Base-by-base conservation (phyloP, 2,329 filamentous ascomycete species). In the Delphinella strobiligena region DNA sequence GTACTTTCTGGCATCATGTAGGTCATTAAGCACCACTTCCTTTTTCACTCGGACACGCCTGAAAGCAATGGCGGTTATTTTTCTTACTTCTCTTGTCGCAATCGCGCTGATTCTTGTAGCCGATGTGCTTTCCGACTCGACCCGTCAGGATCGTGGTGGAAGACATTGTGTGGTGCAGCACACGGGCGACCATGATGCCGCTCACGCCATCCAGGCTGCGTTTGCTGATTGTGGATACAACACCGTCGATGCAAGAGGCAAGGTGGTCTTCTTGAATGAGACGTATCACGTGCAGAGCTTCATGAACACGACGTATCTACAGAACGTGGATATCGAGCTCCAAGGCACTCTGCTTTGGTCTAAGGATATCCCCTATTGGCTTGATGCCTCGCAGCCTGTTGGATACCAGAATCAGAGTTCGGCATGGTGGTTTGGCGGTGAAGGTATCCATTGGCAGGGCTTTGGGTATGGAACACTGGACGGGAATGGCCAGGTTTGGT, bases 401-500 rank as follows among this genome's bases (percentile, higher is more conserved):
- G 67, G 64, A 4, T 74, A 70, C 49, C 71, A 75, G 51, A 72
- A 75, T 45, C 70, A 73, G 44, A 68, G 63, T 11, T 69, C 68
- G 0, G 71, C 68, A 1, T 74, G 68, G 67, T 55, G 67, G 38
- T 63, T 75, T 45, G 72, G 73, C 12, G 74, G 74, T 4, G 55
- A 68, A 10, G 63, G 67, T 22, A 57, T 79, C 17, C 52, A 57
- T 8, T 63, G 70, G 44, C 58, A 68, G 24, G 72, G 72, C 8
- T 55, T 67, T 47, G 68, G 68, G 10, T 53, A 55, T 15, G 74
- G 74, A 4, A 74, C 68, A 2, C 55, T 78, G 11, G 63, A 77
- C 49, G 74, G 74, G 8, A 77, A 78, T 48, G 74, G 74, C 2
- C 68, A 76, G 48, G 62, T 65, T 2, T 78, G 74, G 74, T 77